Evolutionary conservation across 1,139 yeast genomes (phyloP).

Genomic region (Blastobotrys raffinosifermentans): DNA sequence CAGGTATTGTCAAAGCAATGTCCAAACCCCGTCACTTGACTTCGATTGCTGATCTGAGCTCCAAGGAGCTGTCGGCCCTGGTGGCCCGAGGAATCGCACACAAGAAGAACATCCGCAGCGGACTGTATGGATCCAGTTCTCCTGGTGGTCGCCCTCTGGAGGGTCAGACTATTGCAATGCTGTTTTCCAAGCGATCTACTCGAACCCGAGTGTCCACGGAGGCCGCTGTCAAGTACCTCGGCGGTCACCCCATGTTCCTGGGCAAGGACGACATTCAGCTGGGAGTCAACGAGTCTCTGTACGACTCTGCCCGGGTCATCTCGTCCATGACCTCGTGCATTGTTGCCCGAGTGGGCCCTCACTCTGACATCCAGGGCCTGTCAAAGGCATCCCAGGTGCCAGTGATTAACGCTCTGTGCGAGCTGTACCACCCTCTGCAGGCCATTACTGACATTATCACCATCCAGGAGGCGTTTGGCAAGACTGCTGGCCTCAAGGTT

Average conservation of each 20-base stretch:
- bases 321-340: slow-evolving; percentile 94
- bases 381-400: slow-evolving; percentile 70
- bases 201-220: slow-evolving; percentile 92
- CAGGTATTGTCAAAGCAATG: slow-evolving; percentile 6
- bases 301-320: slow-evolving; percentile 82
- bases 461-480: slow-evolving; percentile 66
- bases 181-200: slow-evolving; percentile 88
- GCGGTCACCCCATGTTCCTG: slow-evolving; percentile 93
- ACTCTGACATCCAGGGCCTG: slow-evolving; percentile 72
- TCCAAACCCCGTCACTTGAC: slow-evolving; percentile 57
- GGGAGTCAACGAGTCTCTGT: slow-evolving; percentile 84
- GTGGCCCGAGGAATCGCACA: slow-evolving; percentile 40
- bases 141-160: slow-evolving; percentile 41
- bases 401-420: slow-evolving; percentile 88
- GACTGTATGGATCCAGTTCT: slow-evolving; percentile 25
- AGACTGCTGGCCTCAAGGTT: slow-evolving; percentile 59
- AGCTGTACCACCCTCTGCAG: slow-evolving; percentile 88
- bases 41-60: slow-evolving; percentile 68
- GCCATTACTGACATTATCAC: slow-evolving; percentile 89
- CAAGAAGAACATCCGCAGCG: slow-evolving; percentile 29
- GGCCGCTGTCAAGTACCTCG: slow-evolving; percentile 89
- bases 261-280: slow-evolving; percentile 95
- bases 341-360: slow-evolving; percentile 90
- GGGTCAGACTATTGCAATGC: slow-evolving; percentile 77
- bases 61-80: slow-evolving; percentile 60